phyloP scores from a whole-genome alignment of 2,329 filamentous ascomycete species.

The Microascus cirrosus region DNA sequence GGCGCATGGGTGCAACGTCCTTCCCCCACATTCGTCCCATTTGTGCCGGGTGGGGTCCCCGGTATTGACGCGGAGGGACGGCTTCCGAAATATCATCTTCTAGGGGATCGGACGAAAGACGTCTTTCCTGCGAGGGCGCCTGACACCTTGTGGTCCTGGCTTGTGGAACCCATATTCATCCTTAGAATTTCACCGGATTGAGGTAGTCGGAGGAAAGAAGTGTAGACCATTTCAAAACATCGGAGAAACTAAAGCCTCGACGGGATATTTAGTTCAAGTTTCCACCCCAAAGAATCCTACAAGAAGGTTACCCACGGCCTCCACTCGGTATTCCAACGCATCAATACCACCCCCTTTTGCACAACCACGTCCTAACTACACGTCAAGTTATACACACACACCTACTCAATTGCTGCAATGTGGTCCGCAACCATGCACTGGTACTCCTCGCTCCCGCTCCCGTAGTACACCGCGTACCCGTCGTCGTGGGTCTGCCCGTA shows the following conservation, averaged over 20 bases:
- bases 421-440: conserved; percentile 32
- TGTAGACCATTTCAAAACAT: too few species aligned
- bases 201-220: too few species aligned
- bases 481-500: conserved; percentile 29
- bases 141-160: too few species aligned
- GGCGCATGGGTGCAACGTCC: not conserved
- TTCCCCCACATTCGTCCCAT: not conserved
- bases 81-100: too few species aligned
- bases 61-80: not conserved
- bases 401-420: conserved; percentile 12
- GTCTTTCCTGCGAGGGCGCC: not conserved
- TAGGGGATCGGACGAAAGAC: not conserved
- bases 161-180: too few species aligned
- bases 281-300: too few species aligned
- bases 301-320: not conserved
- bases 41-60: not conserved
- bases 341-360: not conserved
- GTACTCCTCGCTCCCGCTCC: conserved; percentile 21
- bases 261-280: too few species aligned
- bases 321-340: not conserved
- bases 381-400: not conserved
- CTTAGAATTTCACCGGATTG: too few species aligned
- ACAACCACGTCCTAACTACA: not conserved
- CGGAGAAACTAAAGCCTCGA: too few species aligned
- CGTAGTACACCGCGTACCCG: conserved; percentile 32